Evolutionary conservation across 305 asterid genomes (phyloP).

Genomic region (Lippia alba): DNA sequence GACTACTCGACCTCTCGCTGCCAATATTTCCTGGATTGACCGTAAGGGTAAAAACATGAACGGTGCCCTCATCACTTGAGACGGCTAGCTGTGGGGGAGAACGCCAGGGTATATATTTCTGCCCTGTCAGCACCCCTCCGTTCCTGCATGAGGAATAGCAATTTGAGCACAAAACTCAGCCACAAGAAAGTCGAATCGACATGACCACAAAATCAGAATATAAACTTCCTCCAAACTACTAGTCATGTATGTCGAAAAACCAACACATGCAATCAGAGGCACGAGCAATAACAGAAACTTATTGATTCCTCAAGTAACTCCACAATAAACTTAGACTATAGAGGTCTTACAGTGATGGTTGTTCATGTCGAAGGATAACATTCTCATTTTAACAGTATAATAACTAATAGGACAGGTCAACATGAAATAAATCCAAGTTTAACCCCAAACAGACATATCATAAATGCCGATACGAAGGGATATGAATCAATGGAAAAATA

Average conservation of each 20-base stretch:
- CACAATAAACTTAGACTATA: slow-evolving; percentile 4
- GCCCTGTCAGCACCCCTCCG: slow-evolving; percentile 97
- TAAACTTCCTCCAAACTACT: slow-evolving; percentile 4
- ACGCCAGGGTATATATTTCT: slow-evolving; percentile 85
- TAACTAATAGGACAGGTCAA: slow-evolving; percentile 8
- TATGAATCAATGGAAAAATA: not conserved
- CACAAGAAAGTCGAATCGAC: not conserved
- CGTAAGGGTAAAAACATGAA: slow-evolving; percentile 89
- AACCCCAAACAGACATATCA: not conserved
- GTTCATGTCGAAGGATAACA: not conserved
- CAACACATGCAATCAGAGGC: not conserved
- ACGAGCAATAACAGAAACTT: not conserved
- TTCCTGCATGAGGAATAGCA: slow-evolving; percentile 57
- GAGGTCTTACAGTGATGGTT: not conserved
- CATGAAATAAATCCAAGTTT: not conserved
- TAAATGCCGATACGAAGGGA: not conserved
- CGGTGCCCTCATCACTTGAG: slow-evolving; percentile 94
- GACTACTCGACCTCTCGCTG: slow-evolving; percentile 53
- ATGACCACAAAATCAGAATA: not conserved
- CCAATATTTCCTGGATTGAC: slow-evolving; percentile 53
- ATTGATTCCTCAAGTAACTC: not conserved
- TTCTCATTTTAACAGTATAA: not conserved
- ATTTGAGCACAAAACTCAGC: slow-evolving; percentile 18
- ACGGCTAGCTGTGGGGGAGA: slow-evolving; percentile 85
- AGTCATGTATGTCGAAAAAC: not conserved